These are phyloP conservation scores for Aureobasidium lini DNA, from an alignment of 2,329 filamentous ascomycete genomes.

Conservation along the genomic window DNA sequence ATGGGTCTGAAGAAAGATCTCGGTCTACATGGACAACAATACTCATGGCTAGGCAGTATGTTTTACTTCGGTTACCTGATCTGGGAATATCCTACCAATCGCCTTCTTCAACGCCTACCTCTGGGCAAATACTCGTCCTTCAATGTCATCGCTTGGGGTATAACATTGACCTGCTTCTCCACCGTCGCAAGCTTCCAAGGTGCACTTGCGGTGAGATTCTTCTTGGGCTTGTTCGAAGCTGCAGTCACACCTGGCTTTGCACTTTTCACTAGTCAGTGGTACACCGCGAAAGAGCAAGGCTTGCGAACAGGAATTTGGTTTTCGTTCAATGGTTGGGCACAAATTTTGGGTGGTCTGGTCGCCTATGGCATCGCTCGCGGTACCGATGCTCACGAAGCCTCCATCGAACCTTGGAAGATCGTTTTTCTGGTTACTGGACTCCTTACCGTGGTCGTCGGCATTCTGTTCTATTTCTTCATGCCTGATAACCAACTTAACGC, in stretches of 20 bases:
- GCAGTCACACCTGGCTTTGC: conserved; percentile 63
- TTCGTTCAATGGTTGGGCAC: conserved; percentile 56
- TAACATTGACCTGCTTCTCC: conserved; percentile 54
- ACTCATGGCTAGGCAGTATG: conserved; percentile 44
- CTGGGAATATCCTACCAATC: conserved; percentile 60
- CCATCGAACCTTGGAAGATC: conserved; percentile 59
- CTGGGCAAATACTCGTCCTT: conserved; percentile 59
- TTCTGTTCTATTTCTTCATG: conserved; percentile 38
- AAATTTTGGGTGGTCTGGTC: conserved; percentile 55
- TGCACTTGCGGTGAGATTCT: conserved; percentile 57
- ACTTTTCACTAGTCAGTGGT: conserved; percentile 63
- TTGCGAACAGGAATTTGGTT: conserved; percentile 60
- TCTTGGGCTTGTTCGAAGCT: conserved; percentile 61
- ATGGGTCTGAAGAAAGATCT: conserved; percentile 32
- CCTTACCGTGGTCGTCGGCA: conserved; percentile 34
- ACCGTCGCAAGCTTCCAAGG: conserved; percentile 53
- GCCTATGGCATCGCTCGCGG: conserved; percentile 57
- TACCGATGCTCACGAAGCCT: conserved; percentile 45
- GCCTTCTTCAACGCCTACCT: conserved; percentile 56
- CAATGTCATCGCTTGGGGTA: conserved; percentile 58
- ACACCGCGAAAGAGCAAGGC: conserved; percentile 62
- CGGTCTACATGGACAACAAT: conserved; percentile 41
- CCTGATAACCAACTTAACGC: conserved; percentile 56
- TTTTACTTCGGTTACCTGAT: conserved; percentile 50
- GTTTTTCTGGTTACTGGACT: conserved; percentile 40